phyloP scores from a whole-genome alignment of 805 yeast species.

The Yarrowia sp. region DNA sequence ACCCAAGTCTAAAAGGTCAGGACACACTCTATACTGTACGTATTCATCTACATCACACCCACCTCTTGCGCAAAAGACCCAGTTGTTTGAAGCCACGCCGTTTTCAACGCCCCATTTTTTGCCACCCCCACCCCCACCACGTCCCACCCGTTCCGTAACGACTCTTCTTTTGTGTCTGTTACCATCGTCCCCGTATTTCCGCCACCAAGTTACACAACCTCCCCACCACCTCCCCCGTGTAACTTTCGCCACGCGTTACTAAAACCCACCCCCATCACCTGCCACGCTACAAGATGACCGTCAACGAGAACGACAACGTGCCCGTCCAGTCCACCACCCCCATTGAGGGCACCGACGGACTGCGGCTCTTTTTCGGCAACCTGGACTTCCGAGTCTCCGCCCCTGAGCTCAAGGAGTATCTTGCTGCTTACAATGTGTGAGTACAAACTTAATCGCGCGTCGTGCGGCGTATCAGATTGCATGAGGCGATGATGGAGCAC shows the following conservation, averaged over 20 bases:
- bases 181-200: slow-evolving; percentile 1
- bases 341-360: slow-evolving; percentile 32
- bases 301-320: slow-evolving; percentile 32
- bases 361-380: slow-evolving; percentile 37
- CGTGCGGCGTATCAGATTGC: slow-evolving; percentile 31
- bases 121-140: background rate
- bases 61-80: too few species aligned
- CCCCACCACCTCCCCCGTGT: slow-evolving; percentile 35
- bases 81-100: background rate
- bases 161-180: slow-evolving; percentile 4
- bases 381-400: slow-evolving; percentile 33
- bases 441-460: slow-evolving; percentile 37
- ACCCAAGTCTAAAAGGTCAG: slow-evolving; percentile 11
- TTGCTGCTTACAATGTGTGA: slow-evolving; percentile 38
- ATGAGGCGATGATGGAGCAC: too few species aligned
- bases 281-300: slow-evolving; percentile 31
- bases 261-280: background rate
- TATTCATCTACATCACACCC: slow-evolving; percentile 21
- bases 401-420: slow-evolving; percentile 39
- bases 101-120: slow-evolving; percentile 3
- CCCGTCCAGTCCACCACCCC: slow-evolving; percentile 28
- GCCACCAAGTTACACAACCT: slow-evolving; percentile 20
- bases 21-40: slow-evolving; percentile 4
- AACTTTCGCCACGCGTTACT: slow-evolving; percentile 35
- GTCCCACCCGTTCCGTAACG: background rate